Evolutionary conservation across 306 rosid species (phyloP).

Genomic region (Citrullus colocynthis): DNA sequence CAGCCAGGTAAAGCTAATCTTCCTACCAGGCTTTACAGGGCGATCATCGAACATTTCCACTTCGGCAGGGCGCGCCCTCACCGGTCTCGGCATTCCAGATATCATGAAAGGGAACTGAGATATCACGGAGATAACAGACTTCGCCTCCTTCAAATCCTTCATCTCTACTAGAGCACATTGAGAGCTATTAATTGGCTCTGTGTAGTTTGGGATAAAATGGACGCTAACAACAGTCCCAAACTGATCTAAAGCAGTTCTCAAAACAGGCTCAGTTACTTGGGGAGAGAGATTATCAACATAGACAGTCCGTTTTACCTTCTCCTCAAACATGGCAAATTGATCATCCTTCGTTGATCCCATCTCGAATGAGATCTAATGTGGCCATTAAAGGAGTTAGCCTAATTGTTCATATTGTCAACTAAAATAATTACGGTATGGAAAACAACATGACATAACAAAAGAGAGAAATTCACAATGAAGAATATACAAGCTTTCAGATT

Average conservation of each 20-base stretch:
- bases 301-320: constrained; percentile 51
- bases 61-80: constrained; percentile 40
- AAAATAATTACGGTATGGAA: not conserved
- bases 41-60: constrained; percentile 65
- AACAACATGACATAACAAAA: not conserved
- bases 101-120: constrained; percentile 57
- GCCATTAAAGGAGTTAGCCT: not conserved
- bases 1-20: constrained; percentile 36
- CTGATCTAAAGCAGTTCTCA: constrained; percentile 57
- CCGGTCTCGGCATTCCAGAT: constrained; percentile 83
- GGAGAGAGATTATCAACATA: constrained; percentile 67
- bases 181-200: constrained; percentile 33
- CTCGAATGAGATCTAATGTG: not conserved
- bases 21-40: constrained; percentile 46
- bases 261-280: constrained; percentile 57
- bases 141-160: constrained; percentile 43
- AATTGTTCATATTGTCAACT: not conserved
- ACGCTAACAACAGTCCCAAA: constrained; percentile 47
- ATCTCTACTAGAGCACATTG: constrained; percentile 57
- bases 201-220: constrained; percentile 54
- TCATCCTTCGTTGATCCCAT: constrained; percentile 38
- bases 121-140: constrained; percentile 23
- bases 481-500: not conserved
- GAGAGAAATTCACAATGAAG: not conserved
- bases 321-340: constrained; percentile 48